Evolutionary conservation across 805 yeast species (phyloP).

Genomic region (Nakazawaea siamensis): DNA sequence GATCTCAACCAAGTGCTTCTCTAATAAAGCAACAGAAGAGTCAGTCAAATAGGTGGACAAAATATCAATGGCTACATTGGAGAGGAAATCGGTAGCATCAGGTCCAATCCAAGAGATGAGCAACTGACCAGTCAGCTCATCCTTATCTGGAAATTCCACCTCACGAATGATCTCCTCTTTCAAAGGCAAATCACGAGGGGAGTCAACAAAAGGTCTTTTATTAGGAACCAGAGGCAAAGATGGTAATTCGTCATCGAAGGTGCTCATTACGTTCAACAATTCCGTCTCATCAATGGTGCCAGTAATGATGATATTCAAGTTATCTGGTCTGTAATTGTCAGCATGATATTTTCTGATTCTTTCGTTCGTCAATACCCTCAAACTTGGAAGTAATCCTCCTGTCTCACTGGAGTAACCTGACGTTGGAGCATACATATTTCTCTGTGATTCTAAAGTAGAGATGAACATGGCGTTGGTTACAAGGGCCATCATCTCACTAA

Average conservation of each 20-base stretch:
- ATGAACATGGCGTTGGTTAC: slow-evolving; percentile 73
- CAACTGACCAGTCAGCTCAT: slow-evolving; percentile 76
- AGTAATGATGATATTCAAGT: slow-evolving; percentile 73
- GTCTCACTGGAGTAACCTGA: slow-evolving; percentile 92
- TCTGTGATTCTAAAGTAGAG: slow-evolving; percentile 50
- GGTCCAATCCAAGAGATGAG: slow-evolving; percentile 81
- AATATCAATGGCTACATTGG: slow-evolving; percentile 62
- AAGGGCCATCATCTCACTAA: slow-evolving; percentile 93
- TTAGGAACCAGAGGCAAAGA: slow-evolving; percentile 27
- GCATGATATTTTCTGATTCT: slow-evolving; percentile 73
- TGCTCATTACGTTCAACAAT: slow-evolving; percentile 46
- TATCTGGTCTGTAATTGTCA: slow-evolving; percentile 69
- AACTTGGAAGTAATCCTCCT: slow-evolving; percentile 78
- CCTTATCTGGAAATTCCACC: slow-evolving; percentile 82
- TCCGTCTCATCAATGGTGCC: slow-evolving; percentile 80
- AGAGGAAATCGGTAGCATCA: slow-evolving; percentile 36
- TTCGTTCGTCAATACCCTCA: slow-evolving; percentile 64
- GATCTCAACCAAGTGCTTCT: slow-evolving; percentile 66
- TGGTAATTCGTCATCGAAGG: slow-evolving; percentile 54
- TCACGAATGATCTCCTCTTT: slow-evolving; percentile 31
- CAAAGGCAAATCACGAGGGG: slow-evolving; percentile 36
- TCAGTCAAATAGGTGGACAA: slow-evolving; percentile 69
- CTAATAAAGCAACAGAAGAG: slow-evolving; percentile 68
- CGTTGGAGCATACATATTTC: slow-evolving; percentile 40
- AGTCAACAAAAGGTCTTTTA: slow-evolving; percentile 77